Base-by-base conservation (phyloP, 768 basidiomycete species). In the Tricholoma bakamatsutake region DNA sequence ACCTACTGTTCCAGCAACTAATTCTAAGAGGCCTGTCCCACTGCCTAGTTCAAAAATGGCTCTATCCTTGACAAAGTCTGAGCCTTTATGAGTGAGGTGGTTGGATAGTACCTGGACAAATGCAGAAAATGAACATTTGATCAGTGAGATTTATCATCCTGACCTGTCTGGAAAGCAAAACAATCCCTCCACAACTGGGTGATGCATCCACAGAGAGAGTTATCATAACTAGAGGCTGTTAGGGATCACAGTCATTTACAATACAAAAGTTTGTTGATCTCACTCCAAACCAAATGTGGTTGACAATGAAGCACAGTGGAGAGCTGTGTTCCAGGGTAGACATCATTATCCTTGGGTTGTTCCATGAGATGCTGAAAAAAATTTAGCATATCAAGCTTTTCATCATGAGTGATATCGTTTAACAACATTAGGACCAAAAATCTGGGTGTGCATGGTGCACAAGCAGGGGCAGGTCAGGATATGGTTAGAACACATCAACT, bases 91-190 rank as follows among this genome's bases (percentile, higher is more conserved):
- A 15, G 83, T 74, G 33, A 97, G 74, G 68, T 95, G 94, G 43
- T 74, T 79, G 9, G 90, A 81, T 5, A 97, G 76, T 30, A 94
- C 85, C 93, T 96, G 62, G 31, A 53, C 52, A 53, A 39, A 31
- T 50, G 40, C 30, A 27, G 24, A 55, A 53, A 37, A n/a, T n/a
- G n/a, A 63, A 45, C 40, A 42, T 57, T 53, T 48, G 15, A 46
- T 59, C 59, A 63, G 52, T 53, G 37, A 53, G 40, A 34, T 24
- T 17, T 57, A 40, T 39, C 35, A 50, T 11, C 39, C 73, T 61
- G 61, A 93, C 93, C 80, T 92, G 83, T 61, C 93, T 93, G 7
- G 93, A 90, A 4, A 90, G 91, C 94, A 93, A 96, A 2, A 90
- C 85, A 37, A 94, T 81, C 4, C 94, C 94, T 12, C 94, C 94